Evolutionary conservation across 2,329 filamentous ascomycete species (phyloP), one percentile per base, ranked within the genome.

Genomic region (Paecilomyces variotii): DNA sequence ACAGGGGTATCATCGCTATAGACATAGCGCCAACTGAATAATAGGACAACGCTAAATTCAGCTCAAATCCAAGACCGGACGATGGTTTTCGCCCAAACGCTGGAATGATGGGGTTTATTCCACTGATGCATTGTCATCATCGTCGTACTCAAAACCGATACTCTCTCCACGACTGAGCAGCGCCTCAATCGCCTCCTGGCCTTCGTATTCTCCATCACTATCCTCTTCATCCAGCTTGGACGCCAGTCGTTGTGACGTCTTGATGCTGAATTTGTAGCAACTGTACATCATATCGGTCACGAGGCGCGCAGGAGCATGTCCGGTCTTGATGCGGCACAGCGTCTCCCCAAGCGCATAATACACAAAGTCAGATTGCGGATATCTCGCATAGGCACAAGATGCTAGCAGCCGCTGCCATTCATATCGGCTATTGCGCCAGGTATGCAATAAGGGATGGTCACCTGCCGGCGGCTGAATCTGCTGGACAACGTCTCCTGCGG

Each of bases 321-420:
- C 65, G 1, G 67, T 63, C 57, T 74, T 74, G 12, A 73, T 68
- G 32, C 68, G 63, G 49, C 72, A 74, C 2, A 74, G 61, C 5
- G 58, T 59, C 30, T 74, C 72, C 0, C 72, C 70, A 45, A 72
- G 71, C 1, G 71, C 70, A 35, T 71, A 69, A 9, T 72, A 63
- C 3, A 64, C 63, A 54, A 72, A 70, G 4, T 59, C 64, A 1
- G 63, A 65, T 1, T 55, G 57, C 11, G 63, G 64, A 25, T 59
- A 53, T 49, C 56, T 59, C 11, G 62, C 56, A 60, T 79, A 76
- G 1, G 70, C 63, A 28, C 67, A 74, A 1, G 76, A 78, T 2
- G 78, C 76, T 49, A 77, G 62, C 3, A 79, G 35, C 3, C 62
- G 62, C 6, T 63, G 62, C 70, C 71, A 76, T 52, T 72, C 70